Conservation (phyloP, 176 grass and related monocot genomes). For the Oryza officinalis region DNA sequence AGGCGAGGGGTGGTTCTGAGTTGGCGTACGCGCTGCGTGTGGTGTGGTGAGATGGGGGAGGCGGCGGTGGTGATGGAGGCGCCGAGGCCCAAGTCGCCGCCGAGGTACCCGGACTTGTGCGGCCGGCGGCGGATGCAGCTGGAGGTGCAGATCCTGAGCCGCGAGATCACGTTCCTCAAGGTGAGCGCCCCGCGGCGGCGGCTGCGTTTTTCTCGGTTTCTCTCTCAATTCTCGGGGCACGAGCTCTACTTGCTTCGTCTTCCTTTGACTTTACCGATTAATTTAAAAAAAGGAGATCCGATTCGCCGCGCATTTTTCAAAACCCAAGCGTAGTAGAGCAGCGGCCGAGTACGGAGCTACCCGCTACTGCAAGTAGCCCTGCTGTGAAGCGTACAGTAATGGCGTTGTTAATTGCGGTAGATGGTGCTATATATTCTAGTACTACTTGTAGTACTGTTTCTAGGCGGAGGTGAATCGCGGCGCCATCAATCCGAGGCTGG, state of each 20-base stretch:
- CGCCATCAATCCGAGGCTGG: constrained; percentile 34
- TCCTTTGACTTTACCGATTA: constrained; percentile 17
- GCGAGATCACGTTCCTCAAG: constrained; percentile 88
- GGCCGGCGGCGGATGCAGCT: constrained; percentile 82
- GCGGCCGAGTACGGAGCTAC: neutral
- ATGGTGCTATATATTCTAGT: neutral
- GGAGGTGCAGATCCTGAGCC: constrained; percentile 90
- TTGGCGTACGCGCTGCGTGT: neutral
- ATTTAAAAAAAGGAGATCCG: constrained; percentile 36
- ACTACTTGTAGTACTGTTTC: neutral
- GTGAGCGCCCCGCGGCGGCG: constrained; percentile 32
- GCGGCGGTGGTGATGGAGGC: constrained; percentile 40
- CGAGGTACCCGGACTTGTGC: constrained; percentile 82
- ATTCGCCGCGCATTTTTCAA: constrained; percentile 29
- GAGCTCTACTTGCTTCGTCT: neutral
- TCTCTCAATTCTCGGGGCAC: constrained; percentile 10
- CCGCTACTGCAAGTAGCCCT: neutral
- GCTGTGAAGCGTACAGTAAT: neutral
- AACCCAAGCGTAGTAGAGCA: neutral
- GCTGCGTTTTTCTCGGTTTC: neutral
- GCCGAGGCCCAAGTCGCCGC: constrained; percentile 77
- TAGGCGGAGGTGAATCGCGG: neutral
- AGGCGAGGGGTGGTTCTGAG: too few species aligned
- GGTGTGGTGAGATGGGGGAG: constrained; percentile 16
- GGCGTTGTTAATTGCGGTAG: constrained; percentile 5